Evolutionary conservation across 805 yeast species (phyloP), one percentile per base, ranked within the genome.

Genomic region (Candida corydali): DNA sequence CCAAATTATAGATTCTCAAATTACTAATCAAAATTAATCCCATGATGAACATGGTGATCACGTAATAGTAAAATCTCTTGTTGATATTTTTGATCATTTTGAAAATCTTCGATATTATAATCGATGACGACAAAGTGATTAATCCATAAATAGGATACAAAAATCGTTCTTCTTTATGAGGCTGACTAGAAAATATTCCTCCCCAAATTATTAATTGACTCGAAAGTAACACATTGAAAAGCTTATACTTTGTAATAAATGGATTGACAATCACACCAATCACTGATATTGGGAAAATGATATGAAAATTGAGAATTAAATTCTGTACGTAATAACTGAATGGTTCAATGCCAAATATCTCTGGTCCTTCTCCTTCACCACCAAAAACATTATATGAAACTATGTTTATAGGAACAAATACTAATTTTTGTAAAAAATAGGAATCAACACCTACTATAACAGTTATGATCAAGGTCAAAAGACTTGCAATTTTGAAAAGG

Each of bases 131-230:
- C 15, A 85, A 46, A 3, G 76, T 60, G 16, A 91, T 67, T 35
- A 82, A 65, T 9, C 88, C 82, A 54, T 89, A 91, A 0, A 86
- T 70, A 11, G 95, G 95, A 50, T 87, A 91, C 45, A 91, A 56
- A 54, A 91, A 91, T 42, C 97, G 69, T 57, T 91, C 98, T 54
- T 89, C 97, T 55, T 89, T 89, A 55, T 89, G 97, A 3, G 96
- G 93, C 51, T 88, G 96, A 4, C 63, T 42, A 42, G 70, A 66
- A 52, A 91, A 86, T 3, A 87, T 70, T 0, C 56, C 60, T 11
- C 71, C 51, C 97, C 97, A 91, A 0, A 84, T 26, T 2, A 72
- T 34, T 17, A 84, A 48, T 1, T 93, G 89, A 0, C 64, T 39
- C 19, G 52, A 47, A n/a, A 52, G 37, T 10, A 44, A 37, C 10